Conservation (phyloP, 805 yeast genomes). For the Dipodascus albidus region DNA sequence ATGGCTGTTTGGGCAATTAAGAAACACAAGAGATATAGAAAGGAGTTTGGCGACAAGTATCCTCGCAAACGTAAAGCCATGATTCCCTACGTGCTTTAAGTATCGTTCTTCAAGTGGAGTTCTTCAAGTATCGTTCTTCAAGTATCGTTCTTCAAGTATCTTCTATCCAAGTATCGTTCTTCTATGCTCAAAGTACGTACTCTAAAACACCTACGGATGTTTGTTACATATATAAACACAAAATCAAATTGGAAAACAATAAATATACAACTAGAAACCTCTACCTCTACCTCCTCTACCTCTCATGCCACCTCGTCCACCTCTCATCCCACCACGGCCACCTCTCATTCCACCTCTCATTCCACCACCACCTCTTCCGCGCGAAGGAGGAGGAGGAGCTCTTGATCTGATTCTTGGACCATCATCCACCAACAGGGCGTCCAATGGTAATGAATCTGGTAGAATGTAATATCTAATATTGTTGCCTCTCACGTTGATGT, state of each 20-base stretch:
- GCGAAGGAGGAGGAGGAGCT: slow-evolving; percentile 11
- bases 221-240: too few species aligned
- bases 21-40: slow-evolving; percentile 60
- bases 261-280: slow-evolving; percentile 6
- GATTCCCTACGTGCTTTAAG: slow-evolving; percentile 60
- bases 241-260: too few species aligned
- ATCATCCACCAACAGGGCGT: slow-evolving; percentile 33
- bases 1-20: slow-evolving; percentile 90
- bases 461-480: slow-evolving; percentile 72
- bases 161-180: too few species aligned
- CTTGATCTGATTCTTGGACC: slow-evolving; percentile 29
- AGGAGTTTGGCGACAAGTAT: slow-evolving; percentile 66
- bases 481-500: slow-evolving; percentile 78
- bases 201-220: too few species aligned
- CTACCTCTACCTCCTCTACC: slow-evolving; percentile 19
- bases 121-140: too few species aligned
- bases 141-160: too few species aligned
- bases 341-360: slow-evolving; percentile 6
- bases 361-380: slow-evolving; percentile 10
- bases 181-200: too few species aligned
- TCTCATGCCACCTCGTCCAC: slow-evolving; percentile 18
- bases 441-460: slow-evolving; percentile 76
- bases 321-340: slow-evolving; percentile 10
- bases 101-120: too few species aligned
- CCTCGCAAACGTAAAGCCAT: slow-evolving; percentile 69